Base-by-base conservation (phyloP, 257 asterid genomes). In the Capsicum chinense region DNA sequence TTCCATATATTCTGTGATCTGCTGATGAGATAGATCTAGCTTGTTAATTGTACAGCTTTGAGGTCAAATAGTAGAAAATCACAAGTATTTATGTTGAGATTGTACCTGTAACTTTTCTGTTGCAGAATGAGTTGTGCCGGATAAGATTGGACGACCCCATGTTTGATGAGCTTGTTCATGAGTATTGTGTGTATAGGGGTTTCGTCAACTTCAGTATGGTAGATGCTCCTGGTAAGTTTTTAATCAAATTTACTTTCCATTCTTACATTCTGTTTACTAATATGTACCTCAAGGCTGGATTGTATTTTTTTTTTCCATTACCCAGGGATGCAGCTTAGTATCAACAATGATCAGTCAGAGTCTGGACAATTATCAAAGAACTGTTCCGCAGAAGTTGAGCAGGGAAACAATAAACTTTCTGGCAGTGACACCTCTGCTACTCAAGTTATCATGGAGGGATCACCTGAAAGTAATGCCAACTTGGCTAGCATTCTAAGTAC, bases 111-210 rank as follows among this genome's bases (percentile, higher is more conserved):
- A 73, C 86, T 74, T 88, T 91, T 59, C 79, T 86, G 84, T 86
- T 59, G 79, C 98, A 97, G 99, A 97, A 97, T 85, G 99, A 97
- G 87, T 87, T 97, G 79, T 91, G 99, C 90, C 95, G 97, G 85
- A 93, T 91, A 97, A 92, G 90, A 86, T 68, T 95, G 88, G 92
- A 97, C 86, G 86, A 83, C 42, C 87, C 96, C 15, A 74, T 93
- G 83, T 92, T 97, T 87, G 99, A 97, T 88, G 98, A 93, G 87
- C 97, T 97, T 88, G 94, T 97, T 84, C 97, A 80, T 9, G 99
- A 97, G 90, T 95, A 95, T 85, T 97, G 99, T 86, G 85, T 97
- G 85, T 97, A 95, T 84, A 89, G 99, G 92, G 99, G 99, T 58
- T 92, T 97, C 33, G 93, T 94, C 86, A 95, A 91, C 90, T 87